Evolutionary conservation across 306 rosid species (phyloP).

Genomic region (Glycine tomentella): DNA sequence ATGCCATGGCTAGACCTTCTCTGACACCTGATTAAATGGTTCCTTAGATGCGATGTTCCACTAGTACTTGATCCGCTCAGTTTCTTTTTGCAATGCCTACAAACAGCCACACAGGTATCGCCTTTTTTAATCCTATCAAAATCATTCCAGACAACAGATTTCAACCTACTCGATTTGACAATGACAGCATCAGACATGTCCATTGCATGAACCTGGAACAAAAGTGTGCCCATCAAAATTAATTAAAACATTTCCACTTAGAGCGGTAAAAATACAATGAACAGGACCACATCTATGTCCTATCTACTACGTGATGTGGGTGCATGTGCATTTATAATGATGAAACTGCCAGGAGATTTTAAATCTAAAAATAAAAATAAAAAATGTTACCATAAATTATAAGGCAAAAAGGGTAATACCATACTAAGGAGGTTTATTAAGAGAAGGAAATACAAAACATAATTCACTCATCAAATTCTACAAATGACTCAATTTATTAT

Average conservation of each 20-base stretch:
- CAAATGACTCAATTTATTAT: not conserved
- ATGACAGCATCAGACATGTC: conserved; percentile 91
- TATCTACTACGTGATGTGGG: no score
- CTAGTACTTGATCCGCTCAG: conserved; percentile 98
- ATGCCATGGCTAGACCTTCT: conserved; percentile 78
- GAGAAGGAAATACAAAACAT: not conserved
- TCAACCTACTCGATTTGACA: conserved; percentile 88
- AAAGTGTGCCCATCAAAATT: conserved; percentile 40
- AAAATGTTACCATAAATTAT: not conserved
- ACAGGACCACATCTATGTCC: not conserved
- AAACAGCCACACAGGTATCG: conserved; percentile 87
- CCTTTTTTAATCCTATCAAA: conserved; percentile 96
- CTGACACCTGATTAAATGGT: conserved; percentile 95
- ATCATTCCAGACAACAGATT: conserved; percentile 98
- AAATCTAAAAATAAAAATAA: no score
- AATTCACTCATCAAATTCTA: conserved; percentile 16
- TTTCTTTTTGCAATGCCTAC: conserved; percentile 97
- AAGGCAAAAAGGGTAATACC: not conserved
- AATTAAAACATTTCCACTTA: conserved; percentile 10
- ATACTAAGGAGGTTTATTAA: conserved; percentile 1
- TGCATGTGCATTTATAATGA: no score
- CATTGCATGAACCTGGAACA: conserved; percentile 72
- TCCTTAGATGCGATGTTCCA: conserved; percentile 98
- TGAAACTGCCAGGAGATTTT: no score
- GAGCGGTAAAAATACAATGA: conserved; percentile 5